Base-by-base conservation (phyloP, 2,329 filamentous ascomycete genomes). In the Hypoxylon sp. region DNA sequence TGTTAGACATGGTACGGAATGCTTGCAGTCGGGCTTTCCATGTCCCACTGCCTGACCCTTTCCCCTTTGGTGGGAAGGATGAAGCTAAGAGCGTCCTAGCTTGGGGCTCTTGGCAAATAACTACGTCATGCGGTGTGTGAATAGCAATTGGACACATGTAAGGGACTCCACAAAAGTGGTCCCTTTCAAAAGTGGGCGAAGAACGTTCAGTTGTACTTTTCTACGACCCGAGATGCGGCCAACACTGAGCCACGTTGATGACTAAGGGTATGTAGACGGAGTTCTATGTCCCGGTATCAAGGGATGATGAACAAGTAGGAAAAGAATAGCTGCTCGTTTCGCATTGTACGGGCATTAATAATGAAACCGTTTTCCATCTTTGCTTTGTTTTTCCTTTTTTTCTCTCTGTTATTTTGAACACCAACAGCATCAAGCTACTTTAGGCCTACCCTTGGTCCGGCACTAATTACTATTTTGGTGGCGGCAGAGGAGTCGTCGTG, bases 51-150 rank as follows among this genome's bases (percentile, higher is more conserved):
- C 63, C 61, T 67, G 32, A 61, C 61, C 64, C 61, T 61, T 68
- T 70, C 58, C 57, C 55, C 51, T 61, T 67, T 68, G 32, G 68
- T 69, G 58, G 58, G 63, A 66, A 65, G 63, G 64, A 67, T 65
- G 61, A 61, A 60, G 61, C 64, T 67, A 69, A 65, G 64, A 58
- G 20, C 20, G 42, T 59, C 60, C 26, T 67, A 69, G 64, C 60
- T 52, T 67, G 36, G 57, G 46, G 51, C 50, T 51, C 67, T 65
- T 69, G 64, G 67, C 67, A 51, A 33, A 33, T 63, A 54, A 18
- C 67, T 67, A 69, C 67, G 67, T 69, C 67, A 69, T 69, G 64
- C 9, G 67, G 67, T 67, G 67, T 69, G 67, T 44, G 4, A 33
- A 63, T 69, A 69, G 64, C 51, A 45, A 64, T 67, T 66, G 48